Base-by-base conservation (phyloP, 257 asterid genomes). In the Fraxinus pennsylvanica region DNA sequence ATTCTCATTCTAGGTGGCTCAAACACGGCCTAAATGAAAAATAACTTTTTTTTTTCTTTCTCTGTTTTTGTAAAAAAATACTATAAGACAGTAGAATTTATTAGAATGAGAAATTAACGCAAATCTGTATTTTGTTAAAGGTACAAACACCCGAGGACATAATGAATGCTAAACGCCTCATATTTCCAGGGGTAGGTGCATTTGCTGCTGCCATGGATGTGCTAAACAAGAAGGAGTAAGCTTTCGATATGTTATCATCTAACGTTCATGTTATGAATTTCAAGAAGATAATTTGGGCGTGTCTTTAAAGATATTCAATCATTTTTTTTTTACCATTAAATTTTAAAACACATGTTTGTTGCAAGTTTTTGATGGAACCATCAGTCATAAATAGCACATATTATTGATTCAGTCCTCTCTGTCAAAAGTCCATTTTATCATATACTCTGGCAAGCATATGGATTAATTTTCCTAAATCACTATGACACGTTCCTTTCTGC, bases 141-240 rank as follows among this genome's bases (percentile, higher is more conserved):
- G 99, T 95, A 32, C 91, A 90, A 88, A 80, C 86, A 50, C 96
- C 97, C 0, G 90, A 93, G 71, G 99, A 95, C 80, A 91, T 95
- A 75, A 80, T 89, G 87, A 90, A 86, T 82, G 98, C 99, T 71
- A 86, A 85, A 27, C 89, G 92, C 45, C 98, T 95, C 78, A 84
- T 95, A 80, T 95, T 95, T 77, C 98, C 98, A 35, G 99, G 99
- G 35, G 99, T 95, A 59, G 99, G 99, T 73, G 97, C 99, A 67
- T 95, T 95, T 87, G 96, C 96, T 47, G 85, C 98, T 76, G 99
- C 99, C 59, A 95, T 95, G 98, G 98, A 95, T 76, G 98, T 91
- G 75, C 84, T 95, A 74, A 87, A 86, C 84, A 85, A 77, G 78
- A 91, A 82, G 71, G 99, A 97, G 99, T 94, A 84, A 86, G 74